Evolutionary conservation across 2,329 filamentous ascomycete genomes (phyloP).

Genomic region (Didymellaceae sp.): DNA sequence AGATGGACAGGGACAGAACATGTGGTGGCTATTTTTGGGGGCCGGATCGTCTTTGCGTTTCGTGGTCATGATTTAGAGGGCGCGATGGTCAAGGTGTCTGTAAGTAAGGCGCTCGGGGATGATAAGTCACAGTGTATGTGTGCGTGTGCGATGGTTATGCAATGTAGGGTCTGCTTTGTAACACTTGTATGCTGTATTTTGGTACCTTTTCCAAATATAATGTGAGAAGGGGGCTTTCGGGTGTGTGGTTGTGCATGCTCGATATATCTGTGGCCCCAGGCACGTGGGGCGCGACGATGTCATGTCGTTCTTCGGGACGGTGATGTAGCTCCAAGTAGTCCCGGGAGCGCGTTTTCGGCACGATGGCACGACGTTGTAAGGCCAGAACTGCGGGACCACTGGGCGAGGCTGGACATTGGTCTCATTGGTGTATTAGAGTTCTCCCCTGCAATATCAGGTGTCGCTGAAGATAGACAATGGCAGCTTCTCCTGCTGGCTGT

Average conservation of each 20-base stretch:
- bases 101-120: no score
- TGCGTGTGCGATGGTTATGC: conserved; percentile 13
- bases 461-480: conserved; percentile 2
- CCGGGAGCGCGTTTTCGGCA: background rate
- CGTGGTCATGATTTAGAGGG: no score
- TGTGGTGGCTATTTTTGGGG: conserved; percentile 39
- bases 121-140: background rate
- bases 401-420: background rate
- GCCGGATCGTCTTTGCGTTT: background rate
- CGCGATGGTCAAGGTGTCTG: no score
- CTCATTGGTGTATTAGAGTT: conserved; percentile 1
- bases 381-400: background rate
- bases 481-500: background rate
- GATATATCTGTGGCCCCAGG: conserved; percentile 3
- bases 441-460: background rate
- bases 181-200: background rate
- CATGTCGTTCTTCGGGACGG: background rate
- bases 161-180: background rate
- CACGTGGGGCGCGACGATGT: conserved; percentile 4
- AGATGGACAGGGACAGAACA: conserved; percentile 9
- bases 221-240: background rate
- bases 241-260: background rate
- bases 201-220: conserved; percentile 11
- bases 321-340: background rate
- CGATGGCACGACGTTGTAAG: background rate